A percentile compares a stretch with the other conserved stretches of the same genome.
These are phyloP conservation scores for Saturnispora ahearnii DNA, from an alignment of 805 yeast species.

Conservation along the genomic window DNA sequence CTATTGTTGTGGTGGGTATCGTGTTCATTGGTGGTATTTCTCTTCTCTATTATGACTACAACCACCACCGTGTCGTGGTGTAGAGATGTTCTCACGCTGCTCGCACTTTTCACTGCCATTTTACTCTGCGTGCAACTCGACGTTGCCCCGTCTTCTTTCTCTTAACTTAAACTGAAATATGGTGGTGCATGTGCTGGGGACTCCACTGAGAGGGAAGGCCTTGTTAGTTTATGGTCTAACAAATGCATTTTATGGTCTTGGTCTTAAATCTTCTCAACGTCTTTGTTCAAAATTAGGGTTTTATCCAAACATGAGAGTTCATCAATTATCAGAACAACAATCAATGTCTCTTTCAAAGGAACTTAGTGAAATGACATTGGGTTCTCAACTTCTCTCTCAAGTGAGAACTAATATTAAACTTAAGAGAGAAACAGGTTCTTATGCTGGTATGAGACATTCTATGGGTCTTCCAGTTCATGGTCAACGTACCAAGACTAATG, in stretches of 20 bases:
- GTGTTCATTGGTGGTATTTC: background rate
- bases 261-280: slow-evolving; percentile 59
- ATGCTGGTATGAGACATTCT: slow-evolving; percentile 84
- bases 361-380: slow-evolving; percentile 72
- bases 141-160: slow-evolving; percentile 2
- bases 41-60: background rate
- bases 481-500: slow-evolving; percentile 87
- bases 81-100: slow-evolving; percentile 1
- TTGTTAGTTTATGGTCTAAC: slow-evolving; percentile 49
- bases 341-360: slow-evolving; percentile 82
- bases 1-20: background rate
- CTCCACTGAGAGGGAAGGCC: slow-evolving; percentile 37
- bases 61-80: slow-evolving; percentile 4
- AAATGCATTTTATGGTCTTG: slow-evolving; percentile 78
- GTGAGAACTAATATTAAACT: slow-evolving; percentile 68
- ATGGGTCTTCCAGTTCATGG: slow-evolving; percentile 78
- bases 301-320: slow-evolving; percentile 91
- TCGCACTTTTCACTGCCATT: slow-evolving; percentile 6
- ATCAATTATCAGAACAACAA: slow-evolving; percentile 82
- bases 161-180: slow-evolving; percentile 18
- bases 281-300: slow-evolving; percentile 84
- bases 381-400: slow-evolving; percentile 66
- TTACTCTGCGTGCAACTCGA: slow-evolving; percentile 7
- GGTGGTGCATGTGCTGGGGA: slow-evolving; percentile 47
- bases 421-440: slow-evolving; percentile 75